phyloP scores from a whole-genome alignment of 352 stramenopile species.

The Phytophthora cryptogea region DNA sequence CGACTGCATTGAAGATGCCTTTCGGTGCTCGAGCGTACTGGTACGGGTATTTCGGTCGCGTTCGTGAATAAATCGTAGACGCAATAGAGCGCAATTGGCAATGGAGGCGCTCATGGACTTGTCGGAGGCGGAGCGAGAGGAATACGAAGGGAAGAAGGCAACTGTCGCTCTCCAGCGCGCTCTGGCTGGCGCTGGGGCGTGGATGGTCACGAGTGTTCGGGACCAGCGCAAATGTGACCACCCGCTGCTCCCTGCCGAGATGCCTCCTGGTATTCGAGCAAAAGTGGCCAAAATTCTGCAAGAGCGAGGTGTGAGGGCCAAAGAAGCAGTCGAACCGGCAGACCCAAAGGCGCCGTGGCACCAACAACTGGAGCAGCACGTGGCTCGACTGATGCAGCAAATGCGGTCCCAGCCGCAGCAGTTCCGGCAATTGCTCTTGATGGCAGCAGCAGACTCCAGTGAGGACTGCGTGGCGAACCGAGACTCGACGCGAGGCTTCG shows the following conservation, averaged over 20 bases:
- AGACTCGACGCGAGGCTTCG: slow-evolving; percentile 4
- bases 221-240: slow-evolving; percentile 39
- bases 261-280: slow-evolving; percentile 22
- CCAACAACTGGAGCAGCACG: slow-evolving; percentile 47
- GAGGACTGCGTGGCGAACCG: slow-evolving; percentile 12
- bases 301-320: slow-evolving; percentile 17
- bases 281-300: slow-evolving; percentile 32
- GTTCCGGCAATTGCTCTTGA: slow-evolving; percentile 40
- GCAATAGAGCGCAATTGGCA: background rate
- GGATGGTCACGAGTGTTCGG: slow-evolving; percentile 24
- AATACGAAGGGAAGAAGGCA: slow-evolving; percentile 15
- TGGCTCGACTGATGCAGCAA: slow-evolving; percentile 48
- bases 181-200: slow-evolving; percentile 9
- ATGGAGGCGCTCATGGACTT: slow-evolving; percentile 23
- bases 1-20: background rate
- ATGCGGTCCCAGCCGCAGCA: slow-evolving; percentile 41
- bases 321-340: slow-evolving; percentile 6
- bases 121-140: slow-evolving; percentile 5
- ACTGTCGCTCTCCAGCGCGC: slow-evolving; percentile 27
- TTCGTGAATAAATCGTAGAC: background rate
- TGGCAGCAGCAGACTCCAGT: slow-evolving; percentile 30
- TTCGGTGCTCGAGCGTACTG: background rate
- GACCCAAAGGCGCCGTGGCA: slow-evolving; percentile 41
- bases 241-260: slow-evolving; percentile 21
- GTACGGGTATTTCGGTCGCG: background rate